Percentiles rank a stretch among this genome's conserved stretches.
phyloP scores from a whole-genome alignment of 495 filamentous ascomycete species.

The Tetracladium marchalianum region DNA sequence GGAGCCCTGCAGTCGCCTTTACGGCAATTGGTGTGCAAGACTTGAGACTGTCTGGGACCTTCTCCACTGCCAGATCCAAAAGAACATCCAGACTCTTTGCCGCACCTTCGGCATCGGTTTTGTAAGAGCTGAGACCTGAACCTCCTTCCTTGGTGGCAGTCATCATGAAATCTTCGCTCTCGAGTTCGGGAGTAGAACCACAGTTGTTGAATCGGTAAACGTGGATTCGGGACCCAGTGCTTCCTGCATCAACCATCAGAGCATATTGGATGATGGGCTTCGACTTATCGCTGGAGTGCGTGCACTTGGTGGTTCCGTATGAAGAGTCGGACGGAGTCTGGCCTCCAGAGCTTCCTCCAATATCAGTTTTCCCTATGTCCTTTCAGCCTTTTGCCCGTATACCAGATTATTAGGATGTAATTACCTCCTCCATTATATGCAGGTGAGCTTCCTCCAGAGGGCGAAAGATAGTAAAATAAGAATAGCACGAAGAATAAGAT shows the following conservation, averaged over 20 bases:
- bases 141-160: conserved; percentile 68
- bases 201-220: conserved; percentile 99
- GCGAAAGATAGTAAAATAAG: conserved; percentile 65
- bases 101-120: conserved; percentile 72
- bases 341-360: conserved; percentile 22
- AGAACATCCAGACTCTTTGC: conserved; percentile 83
- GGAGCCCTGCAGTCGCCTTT: conserved; percentile 90
- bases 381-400: not conserved
- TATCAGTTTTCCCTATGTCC: not conserved
- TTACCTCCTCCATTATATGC: conserved; percentile 31
- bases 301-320: conserved; percentile 61
- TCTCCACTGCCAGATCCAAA: conserved; percentile 72
- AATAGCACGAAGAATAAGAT: conserved; percentile 66
- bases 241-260: conserved; percentile 97
- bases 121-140: conserved; percentile 80
- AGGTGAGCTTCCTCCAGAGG: conserved; percentile 31
- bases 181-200: conserved; percentile 87
- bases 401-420: not conserved
- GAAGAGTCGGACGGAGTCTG: conserved; percentile 49
- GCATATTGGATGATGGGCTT: conserved; percentile 96
- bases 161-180: conserved; percentile 83
- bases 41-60: conserved; percentile 79
- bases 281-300: conserved; percentile 65
- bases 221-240: conserved; percentile 94
- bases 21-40: conserved; percentile 84